Conservation (phyloP, 129 eudicot species). For the Solidago caesia region DNA sequence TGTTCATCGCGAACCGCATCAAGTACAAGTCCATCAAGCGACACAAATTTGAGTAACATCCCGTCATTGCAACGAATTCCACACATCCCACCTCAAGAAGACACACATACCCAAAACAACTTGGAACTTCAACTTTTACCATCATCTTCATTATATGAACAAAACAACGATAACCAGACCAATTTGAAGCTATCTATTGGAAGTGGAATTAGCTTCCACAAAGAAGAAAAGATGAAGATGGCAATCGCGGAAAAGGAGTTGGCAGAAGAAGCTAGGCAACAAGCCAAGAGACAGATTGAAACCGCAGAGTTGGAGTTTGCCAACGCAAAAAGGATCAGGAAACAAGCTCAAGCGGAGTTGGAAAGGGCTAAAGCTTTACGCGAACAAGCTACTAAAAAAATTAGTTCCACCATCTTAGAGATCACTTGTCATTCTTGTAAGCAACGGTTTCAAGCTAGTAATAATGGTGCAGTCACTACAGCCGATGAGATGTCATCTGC, state of each 20-base stretch:
- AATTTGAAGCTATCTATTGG: slow-evolving; percentile 30
- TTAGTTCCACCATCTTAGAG: slow-evolving; percentile 50
- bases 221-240: slow-evolving; percentile 43
- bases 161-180: slow-evolving; percentile 6
- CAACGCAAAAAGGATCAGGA: slow-evolving; percentile 71
- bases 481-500: slow-evolving; percentile 41
- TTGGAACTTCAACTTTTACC: slow-evolving; percentile 57
- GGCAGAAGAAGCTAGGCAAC: slow-evolving; percentile 69
- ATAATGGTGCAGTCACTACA: slow-evolving; percentile 21
- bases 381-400: slow-evolving; percentile 57
- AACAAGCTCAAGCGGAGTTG: slow-evolving; percentile 73
- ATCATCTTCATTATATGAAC: slow-evolving; percentile 29
- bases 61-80: slow-evolving; percentile 25
- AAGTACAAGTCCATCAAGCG: slow-evolving; percentile 57
- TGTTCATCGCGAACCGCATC: slow-evolving; percentile 59
- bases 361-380: slow-evolving; percentile 56
- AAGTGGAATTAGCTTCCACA: slow-evolving; percentile 16
- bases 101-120: slow-evolving; percentile 25
- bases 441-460: slow-evolving; percentile 42
- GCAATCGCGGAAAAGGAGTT: slow-evolving; percentile 60
- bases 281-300: slow-evolving; percentile 70
- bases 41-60: slow-evolving; percentile 34
- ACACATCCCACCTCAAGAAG: slow-evolving; percentile 17
- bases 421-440: slow-evolving; percentile 81
- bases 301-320: slow-evolving; percentile 72